These are phyloP conservation scores for Adansonia rubrostipa DNA, from an alignment of 441 rosid species.

Conservation along the genomic window DNA sequence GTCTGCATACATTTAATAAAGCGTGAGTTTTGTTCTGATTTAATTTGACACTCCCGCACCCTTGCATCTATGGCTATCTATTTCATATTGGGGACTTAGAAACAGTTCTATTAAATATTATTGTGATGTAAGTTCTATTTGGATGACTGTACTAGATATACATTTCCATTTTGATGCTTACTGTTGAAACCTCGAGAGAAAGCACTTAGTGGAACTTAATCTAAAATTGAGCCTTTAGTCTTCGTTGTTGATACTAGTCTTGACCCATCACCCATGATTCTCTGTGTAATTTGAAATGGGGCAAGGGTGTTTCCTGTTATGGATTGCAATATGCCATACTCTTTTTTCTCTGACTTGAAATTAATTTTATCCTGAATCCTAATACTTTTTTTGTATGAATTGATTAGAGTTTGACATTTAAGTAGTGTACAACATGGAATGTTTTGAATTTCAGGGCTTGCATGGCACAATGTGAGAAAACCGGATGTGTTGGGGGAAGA, in stretches of 20 bases:
- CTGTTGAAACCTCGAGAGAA: neutral
- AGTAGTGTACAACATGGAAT: slow-evolving; percentile 16
- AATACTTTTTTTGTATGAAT: neutral
- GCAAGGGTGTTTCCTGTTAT: neutral
- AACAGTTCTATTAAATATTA: neutral
- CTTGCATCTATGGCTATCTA: neutral
- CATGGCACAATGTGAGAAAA: slow-evolving; percentile 57
- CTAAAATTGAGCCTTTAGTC: neutral
- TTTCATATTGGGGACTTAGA: neutral
- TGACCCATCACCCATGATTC: slow-evolving; percentile 2
- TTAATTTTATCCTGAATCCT: neutral
- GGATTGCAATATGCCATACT: neutral
- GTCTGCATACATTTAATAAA: neutral
- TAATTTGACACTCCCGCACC: neutral
- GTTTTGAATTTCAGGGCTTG: slow-evolving; percentile 50
- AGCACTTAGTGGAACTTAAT: neutral
- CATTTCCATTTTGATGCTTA: neutral
- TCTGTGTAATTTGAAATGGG: neutral
- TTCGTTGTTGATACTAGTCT: slow-evolving; percentile 1
- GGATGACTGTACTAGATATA: neutral
- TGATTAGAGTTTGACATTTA: neutral
- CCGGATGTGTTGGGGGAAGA: slow-evolving; percentile 64
- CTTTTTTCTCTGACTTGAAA: neutral
- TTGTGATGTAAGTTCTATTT: no score
- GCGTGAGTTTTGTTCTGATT: neutral